These are phyloP conservation scores for Pichia scutulata DNA, from an alignment of 805 yeast genomes.

Conservation along the genomic window DNA sequence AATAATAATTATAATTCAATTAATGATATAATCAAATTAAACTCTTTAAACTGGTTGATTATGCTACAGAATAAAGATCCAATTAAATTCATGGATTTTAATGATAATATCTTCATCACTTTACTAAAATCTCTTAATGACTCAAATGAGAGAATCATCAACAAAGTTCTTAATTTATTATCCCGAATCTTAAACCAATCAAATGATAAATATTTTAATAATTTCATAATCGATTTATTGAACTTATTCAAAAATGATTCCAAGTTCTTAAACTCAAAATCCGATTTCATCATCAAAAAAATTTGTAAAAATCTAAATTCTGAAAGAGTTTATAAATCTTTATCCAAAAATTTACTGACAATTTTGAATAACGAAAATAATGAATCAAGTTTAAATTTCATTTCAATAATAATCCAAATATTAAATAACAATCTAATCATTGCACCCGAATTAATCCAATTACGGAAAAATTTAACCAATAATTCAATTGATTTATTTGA, in stretches of 20 bases:
- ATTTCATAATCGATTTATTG: constrained; percentile 66
- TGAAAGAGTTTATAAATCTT: constrained; percentile 71
- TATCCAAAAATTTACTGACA: constrained; percentile 63
- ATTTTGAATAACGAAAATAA: constrained; percentile 30
- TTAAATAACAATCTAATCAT: constrained; percentile 79
- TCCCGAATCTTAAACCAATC: constrained; percentile 67
- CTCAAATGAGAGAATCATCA: constrained; percentile 71
- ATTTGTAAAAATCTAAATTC: constrained; percentile 75
- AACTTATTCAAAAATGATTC: constrained; percentile 64
- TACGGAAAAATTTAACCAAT: constrained; percentile 54
- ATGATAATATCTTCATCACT: constrained; percentile 65
- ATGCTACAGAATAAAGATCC: constrained; percentile 71
- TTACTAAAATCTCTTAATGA: constrained; percentile 61
- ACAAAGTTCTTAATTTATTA: constrained; percentile 61
- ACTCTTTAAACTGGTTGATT: constrained; percentile 84
- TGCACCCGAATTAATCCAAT: constrained; percentile 66
- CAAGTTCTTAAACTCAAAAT: constrained; percentile 57
- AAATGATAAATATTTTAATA: constrained; percentile 67
- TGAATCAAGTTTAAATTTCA: constrained; percentile 50
- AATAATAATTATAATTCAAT: neutral
- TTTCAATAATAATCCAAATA: constrained; percentile 76
- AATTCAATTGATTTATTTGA: constrained; percentile 58
- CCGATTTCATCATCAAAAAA: constrained; percentile 78
- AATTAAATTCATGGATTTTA: constrained; percentile 42
- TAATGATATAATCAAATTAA: constrained; percentile 54